Percentiles rank a stretch among this genome's conserved stretches.
phyloP scores from a whole-genome alignment of 495 filamentous ascomycete species.

The Hyaloscypha bicolor region DNA sequence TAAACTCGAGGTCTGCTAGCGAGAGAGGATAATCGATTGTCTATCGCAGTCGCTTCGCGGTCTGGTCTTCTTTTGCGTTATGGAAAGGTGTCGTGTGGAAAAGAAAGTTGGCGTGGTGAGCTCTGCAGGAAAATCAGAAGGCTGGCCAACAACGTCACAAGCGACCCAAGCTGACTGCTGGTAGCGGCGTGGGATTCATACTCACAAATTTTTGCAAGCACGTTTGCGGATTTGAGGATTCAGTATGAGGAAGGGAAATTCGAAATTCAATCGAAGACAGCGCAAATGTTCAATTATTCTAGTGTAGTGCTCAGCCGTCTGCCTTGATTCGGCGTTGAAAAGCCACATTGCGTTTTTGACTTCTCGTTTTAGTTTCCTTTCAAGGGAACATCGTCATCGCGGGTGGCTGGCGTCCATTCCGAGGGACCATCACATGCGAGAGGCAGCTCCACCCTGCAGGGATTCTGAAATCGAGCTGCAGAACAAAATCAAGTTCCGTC shows the following conservation, averaged over 20 bases:
- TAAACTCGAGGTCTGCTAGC: constrained; percentile 4
- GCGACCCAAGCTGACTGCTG: constrained; percentile 13
- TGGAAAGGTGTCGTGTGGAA: constrained; percentile 24
- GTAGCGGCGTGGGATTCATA: neutral
- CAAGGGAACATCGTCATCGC: constrained; percentile 25
- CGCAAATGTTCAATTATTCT: neutral
- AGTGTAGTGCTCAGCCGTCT: neutral
- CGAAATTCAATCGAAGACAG: constrained; percentile 1
- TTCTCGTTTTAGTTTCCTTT: constrained; percentile 13
- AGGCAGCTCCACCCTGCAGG: neutral
- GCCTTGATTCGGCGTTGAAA: constrained; percentile 20
- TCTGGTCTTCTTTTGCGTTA: neutral
- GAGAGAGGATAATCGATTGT: neutral
- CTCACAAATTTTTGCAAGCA: constrained; percentile 9
- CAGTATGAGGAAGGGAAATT: neutral
- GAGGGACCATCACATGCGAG: constrained; percentile 24
- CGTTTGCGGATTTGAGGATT: neutral
- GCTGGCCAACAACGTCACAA: constrained; percentile 17
- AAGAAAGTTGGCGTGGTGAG: constrained; percentile 21
- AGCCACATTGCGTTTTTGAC: constrained; percentile 24
- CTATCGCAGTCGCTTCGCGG: neutral
- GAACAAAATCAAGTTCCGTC: neutral
- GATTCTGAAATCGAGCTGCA: neutral
- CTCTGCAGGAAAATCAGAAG: constrained; percentile 17
- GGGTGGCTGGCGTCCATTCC: constrained; percentile 16